These are phyloP conservation scores for Hyaloperonospora brassicae DNA, from an alignment of 352 stramenopile species.

Conservation along the genomic window DNA sequence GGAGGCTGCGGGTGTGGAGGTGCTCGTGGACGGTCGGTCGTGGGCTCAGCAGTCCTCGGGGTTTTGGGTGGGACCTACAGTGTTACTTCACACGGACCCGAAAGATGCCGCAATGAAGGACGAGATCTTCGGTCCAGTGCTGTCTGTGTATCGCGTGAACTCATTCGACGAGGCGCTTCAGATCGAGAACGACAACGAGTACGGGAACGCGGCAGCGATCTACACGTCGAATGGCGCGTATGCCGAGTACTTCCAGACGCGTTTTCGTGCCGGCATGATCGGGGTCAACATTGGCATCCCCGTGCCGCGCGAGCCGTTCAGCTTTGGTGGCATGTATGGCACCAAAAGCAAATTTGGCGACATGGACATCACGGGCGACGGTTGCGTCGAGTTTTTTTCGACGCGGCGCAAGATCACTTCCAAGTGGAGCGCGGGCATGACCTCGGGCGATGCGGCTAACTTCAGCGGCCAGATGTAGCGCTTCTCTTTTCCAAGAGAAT, in stretches of 20 bases:
- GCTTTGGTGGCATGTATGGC: conserved; percentile 95
- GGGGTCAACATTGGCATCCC: conserved; percentile 96
- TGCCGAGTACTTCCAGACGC: conserved; percentile 91
- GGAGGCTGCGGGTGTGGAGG: conserved; percentile 66
- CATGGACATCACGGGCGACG: conserved; percentile 97
- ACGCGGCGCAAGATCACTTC: conserved; percentile 95
- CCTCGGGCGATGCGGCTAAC: conserved; percentile 50
- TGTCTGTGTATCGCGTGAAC: conserved; percentile 81
- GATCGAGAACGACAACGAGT: conserved; percentile 95
- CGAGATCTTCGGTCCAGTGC: conserved; percentile 97
- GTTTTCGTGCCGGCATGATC: conserved; percentile 91
- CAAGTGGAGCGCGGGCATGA: conserved; percentile 82
- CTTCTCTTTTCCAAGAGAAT: too few relatives aligned
- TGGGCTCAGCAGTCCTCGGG: conserved; percentile 57
- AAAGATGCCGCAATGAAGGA: conserved; percentile 87
- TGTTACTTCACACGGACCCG: conserved; percentile 87
- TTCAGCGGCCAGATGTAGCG: conserved; percentile 51
- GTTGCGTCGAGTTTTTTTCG: conserved; percentile 96
- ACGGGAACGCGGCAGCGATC: conserved; percentile 95
- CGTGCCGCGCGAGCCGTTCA: conserved; percentile 92
- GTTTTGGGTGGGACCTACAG: conserved; percentile 93
- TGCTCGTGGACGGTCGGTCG: conserved; percentile 89
- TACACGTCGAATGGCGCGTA: conserved; percentile 92
- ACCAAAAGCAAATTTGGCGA: conserved; percentile 96
- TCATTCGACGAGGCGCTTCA: conserved; percentile 91